phyloP scores from a whole-genome alignment of 2,329 filamentous ascomycete genomes.

The Venturia oleaginea region DNA sequence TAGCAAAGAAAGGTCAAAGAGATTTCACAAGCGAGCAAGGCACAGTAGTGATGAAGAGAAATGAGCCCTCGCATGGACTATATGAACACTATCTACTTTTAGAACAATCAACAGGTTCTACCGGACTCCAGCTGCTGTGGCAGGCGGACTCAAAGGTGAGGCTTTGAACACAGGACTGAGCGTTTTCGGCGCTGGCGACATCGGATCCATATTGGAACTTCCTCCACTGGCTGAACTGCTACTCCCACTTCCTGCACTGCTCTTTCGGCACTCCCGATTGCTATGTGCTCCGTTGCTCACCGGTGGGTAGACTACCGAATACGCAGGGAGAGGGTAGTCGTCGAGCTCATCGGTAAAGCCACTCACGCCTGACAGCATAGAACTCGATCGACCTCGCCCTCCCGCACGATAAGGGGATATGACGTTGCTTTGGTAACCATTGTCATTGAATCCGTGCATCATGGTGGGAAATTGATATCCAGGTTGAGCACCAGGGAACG shows the following conservation, averaged over 20 bases:
- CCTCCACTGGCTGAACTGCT: constrained; percentile 5
- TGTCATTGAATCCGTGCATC: background rate
- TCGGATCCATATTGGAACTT: constrained; percentile 10
- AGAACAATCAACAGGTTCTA: background rate
- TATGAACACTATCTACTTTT: constrained; percentile 7
- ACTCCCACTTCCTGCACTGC: constrained; percentile 9
- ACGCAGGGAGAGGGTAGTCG: constrained; percentile 2
- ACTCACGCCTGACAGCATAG: constrained; percentile 43
- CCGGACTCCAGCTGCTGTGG: background rate
- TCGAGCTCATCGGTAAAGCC: constrained; percentile 38
- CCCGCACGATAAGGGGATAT: background rate
- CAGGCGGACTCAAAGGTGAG: constrained; percentile 1
- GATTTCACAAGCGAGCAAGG: background rate
- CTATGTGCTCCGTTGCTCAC: constrained; percentile 2
- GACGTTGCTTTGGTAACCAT: constrained; percentile 9
- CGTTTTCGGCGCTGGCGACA: constrained; percentile 9
- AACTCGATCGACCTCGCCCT: constrained; percentile 39
- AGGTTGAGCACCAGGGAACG: constrained; percentile 11
- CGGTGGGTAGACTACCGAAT: constrained; percentile 2
- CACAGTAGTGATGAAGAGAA: background rate
- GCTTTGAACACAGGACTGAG: constrained; percentile 8
- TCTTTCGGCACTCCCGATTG: constrained; percentile 4
- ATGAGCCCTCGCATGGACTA: background rate
- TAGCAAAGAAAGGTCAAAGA: background rate
- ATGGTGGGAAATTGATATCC: constrained; percentile 16